These are phyloP conservation scores for Nothophoma quercina DNA, from an alignment of 2,329 filamentous ascomycete genomes.

Conservation along the genomic window DNA sequence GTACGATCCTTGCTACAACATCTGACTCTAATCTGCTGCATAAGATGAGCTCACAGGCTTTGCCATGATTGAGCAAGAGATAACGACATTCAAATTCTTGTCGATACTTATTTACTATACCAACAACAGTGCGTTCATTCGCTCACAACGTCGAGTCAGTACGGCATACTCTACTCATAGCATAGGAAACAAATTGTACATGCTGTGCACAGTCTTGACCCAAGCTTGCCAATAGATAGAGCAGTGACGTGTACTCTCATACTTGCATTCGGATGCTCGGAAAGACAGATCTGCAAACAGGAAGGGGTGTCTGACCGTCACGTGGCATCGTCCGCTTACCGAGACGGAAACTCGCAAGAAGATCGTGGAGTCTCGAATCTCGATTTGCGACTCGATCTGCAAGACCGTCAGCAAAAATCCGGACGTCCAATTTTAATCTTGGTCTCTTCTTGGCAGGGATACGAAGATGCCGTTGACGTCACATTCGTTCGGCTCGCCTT, in stretches of 20 bases:
- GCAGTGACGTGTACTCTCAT: background rate
- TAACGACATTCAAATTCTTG: no score
- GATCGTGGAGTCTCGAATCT: slow-evolving; percentile 9
- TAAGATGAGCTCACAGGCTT: no score
- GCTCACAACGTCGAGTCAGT: no score
- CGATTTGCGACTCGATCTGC: slow-evolving; percentile 3
- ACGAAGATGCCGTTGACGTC: slow-evolving; percentile 9
- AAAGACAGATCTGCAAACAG: slow-evolving; percentile 2
- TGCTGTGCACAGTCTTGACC: background rate
- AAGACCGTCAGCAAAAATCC: background rate
- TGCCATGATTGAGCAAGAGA: no score
- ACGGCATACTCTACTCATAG: no score
- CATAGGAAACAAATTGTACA: no score
- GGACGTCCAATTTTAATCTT: slow-evolving; percentile 10
- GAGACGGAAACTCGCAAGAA: background rate
- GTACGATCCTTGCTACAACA: no score
- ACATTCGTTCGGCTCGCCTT: background rate
- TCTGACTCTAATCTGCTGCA: no score
- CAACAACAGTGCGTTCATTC: no score
- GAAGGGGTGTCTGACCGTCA: background rate
- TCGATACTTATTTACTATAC: no score
- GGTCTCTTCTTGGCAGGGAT: slow-evolving; percentile 11
- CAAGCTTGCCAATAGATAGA: background rate
- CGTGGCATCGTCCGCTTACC: background rate
- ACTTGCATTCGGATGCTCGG: background rate